Evolutionary conservation across 202 grass and related monocot species (phyloP), one percentile per base, ranked within the genome.

Genomic region (Digitaria exilis): DNA sequence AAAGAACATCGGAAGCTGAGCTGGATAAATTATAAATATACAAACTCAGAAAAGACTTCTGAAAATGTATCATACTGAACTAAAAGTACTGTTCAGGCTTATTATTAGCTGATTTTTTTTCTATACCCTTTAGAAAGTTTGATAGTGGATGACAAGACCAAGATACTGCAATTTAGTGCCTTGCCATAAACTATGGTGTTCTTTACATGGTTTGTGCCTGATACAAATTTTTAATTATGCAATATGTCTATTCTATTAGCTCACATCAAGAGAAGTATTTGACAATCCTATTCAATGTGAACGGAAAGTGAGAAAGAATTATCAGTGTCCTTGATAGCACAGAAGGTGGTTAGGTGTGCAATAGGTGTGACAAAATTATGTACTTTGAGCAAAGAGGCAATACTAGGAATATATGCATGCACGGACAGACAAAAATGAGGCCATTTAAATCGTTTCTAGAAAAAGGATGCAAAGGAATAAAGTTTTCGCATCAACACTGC

Each of bases 381-480:
- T 81, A 81, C 25, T 73, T 73, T 78, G 82, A 82, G 70, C 83
- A 84, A 93, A 82, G n/a, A n/a, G n/a, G 79, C 56, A 82, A 86
- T 94, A 89, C 91, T 94, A 97, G 94, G 91, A 97, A 94, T 94
- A 90, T 91, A 84, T 87, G 87, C 86, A 87, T 84, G 69, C 70
- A 72, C 0, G 34, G 64, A 86, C 57, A 86, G 69, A 83, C 44
- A 81, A 76, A 93, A 77, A 84, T 30, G 29, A 88, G 48, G 62
- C 48, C 79, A 77, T 70, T 63, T 84, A 30, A 84, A 85, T 90
- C 71, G 80, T 90, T 84, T 85, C 78, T 60, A 84, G 62, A 39
- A 64, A 76, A 87, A 77, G 75, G 64, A 69, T 76, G 82, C n/a
- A 78, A 86, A 29, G 13, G 73, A 91, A 84, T 90, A 83, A 90